A percentile compares a stretch with the other conserved stretches of the same genome.
phyloP scores from a whole-genome alignment of 768 basidiomycete genomes.

The Termitomyces sp. region DNA sequence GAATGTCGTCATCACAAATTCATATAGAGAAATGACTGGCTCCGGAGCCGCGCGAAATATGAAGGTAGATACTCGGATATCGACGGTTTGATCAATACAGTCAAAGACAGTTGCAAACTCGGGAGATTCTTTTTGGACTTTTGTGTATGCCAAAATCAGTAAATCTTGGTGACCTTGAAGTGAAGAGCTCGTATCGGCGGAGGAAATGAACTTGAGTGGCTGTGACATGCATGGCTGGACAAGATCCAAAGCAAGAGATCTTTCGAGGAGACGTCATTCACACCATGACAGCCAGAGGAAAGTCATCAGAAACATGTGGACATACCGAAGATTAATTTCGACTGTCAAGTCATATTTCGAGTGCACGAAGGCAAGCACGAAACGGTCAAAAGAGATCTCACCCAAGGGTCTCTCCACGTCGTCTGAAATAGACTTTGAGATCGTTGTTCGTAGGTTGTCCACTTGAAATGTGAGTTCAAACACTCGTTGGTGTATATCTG shows the following conservation, averaged over 20 bases:
- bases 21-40: slow-evolving; percentile 86
- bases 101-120: slow-evolving; percentile 78
- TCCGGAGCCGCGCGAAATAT: slow-evolving; percentile 86
- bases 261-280: slow-evolving; percentile 22
- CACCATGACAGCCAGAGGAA: neutral
- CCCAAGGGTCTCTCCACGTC: slow-evolving; percentile 72
- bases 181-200: slow-evolving; percentile 33
- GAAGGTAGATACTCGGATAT: slow-evolving; percentile 86
- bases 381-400: slow-evolving; percentile 72
- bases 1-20: slow-evolving; percentile 98
- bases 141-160: slow-evolving; percentile 70
- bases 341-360: slow-evolving; percentile 86
- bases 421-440: slow-evolving; percentile 64
- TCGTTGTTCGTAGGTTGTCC: slow-evolving; percentile 69
- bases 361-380: slow-evolving; percentile 68
- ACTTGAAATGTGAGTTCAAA: slow-evolving; percentile 90
- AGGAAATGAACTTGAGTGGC: slow-evolving; percentile 64
- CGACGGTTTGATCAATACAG: slow-evolving; percentile 83
- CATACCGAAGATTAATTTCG: slow-evolving; percentile 72
- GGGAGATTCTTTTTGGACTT: slow-evolving; percentile 80
- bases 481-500: slow-evolving; percentile 46
- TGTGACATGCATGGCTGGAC: slow-evolving; percentile 44
- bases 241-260: slow-evolving; percentile 74
- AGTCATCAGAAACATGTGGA: slow-evolving; percentile 29
- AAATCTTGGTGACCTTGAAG: slow-evolving; percentile 54